Evolutionary conservation across 2,329 filamentous ascomycete genomes (phyloP).

Genomic region (Rhynchosporium secalis): DNA sequence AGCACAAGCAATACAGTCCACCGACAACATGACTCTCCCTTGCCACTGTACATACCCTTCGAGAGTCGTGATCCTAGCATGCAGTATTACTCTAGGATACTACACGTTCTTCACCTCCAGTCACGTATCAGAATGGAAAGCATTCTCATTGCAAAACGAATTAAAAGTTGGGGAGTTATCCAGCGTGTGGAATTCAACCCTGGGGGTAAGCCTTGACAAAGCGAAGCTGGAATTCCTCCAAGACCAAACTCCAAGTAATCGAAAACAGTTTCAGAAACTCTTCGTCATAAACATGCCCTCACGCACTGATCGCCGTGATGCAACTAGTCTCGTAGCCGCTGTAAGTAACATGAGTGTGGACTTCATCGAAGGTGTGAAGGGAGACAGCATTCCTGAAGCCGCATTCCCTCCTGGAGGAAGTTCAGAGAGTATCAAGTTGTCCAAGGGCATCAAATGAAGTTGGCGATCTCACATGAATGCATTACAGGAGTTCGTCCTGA

Average conservation of each 20-base stretch:
- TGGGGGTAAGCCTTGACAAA: slow-evolving; percentile 8
- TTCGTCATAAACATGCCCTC: slow-evolving; percentile 28
- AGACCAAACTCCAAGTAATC: neutral
- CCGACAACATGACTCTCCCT: neutral
- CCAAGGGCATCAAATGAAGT: slow-evolving; percentile 26
- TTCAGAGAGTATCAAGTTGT: slow-evolving; percentile 23
- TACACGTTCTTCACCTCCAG: slow-evolving; percentile 3
- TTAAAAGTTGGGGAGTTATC: neutral
- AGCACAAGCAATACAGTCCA: neutral
- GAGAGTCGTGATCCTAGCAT: neutral
- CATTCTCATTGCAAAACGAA: neutral
- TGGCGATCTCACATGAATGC: slow-evolving; percentile 30
- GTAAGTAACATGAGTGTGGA: slow-evolving; percentile 24
- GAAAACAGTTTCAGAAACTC: slow-evolving; percentile 28
- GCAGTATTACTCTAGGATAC: neutral
- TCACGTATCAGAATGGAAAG: slow-evolving; percentile 2
- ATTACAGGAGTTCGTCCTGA: slow-evolving; percentile 38
- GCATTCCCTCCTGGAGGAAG: slow-evolving; percentile 23
- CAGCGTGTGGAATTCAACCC: slow-evolving; percentile 12
- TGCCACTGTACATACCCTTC: slow-evolving; percentile 3
- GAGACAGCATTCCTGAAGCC: slow-evolving; percentile 22
- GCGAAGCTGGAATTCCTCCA: neutral
- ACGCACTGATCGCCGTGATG: slow-evolving; percentile 31
- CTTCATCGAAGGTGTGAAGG: slow-evolving; percentile 27
- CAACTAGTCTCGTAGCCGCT: slow-evolving; percentile 22